Base-by-base conservation (phyloP, 1,139 yeast genomes). In the Lodderomyces orthopsilosis region DNA sequence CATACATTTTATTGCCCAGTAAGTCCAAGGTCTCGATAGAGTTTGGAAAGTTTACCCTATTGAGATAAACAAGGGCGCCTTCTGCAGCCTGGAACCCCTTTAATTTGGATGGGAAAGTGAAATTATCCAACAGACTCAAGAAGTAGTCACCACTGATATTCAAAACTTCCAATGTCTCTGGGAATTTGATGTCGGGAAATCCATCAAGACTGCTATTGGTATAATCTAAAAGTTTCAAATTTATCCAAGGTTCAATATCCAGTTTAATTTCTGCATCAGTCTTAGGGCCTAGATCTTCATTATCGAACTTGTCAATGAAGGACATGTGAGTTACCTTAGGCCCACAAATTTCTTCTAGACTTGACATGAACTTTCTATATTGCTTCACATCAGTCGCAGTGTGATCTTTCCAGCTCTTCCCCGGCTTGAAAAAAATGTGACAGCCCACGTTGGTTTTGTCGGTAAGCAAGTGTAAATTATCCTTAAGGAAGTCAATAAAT, bases 71-170 rank as follows among this genome's bases (percentile, higher is more conserved):
- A 14, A 73, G 59, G 2, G 67, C 59, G 19, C 74, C 70, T 43
- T 62, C 64, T 14, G 65, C 60, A 6, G 71, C 75, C 35, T 62
- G 54, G 24, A 73, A 58, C 1, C 55, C 49, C 35, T 56, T 58
- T 26, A 73, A 54, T n/a, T 58, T 56, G 1, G 59, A 53, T 0
- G 78, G 77, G 58, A 73, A 62, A 39, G 66, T 65, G 52, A 73
- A 68, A 10, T 75, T 77, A 2, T 68, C 55, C 38, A 73, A 61
- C 1, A 75, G 63, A 42, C 70, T 75, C 41, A 73, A 56, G 1
- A 74, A 66, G 41, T 59, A 59, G 1, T 75, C 70, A 8, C 77
- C 76, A 10, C 74, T 71, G 19, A 73, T 58, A 49, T 72, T 73
- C 46, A 73, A 55, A 2, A 62, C 59, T 49, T 70, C 70, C 32